These are phyloP conservation scores for Westerdykella sp. DNA, from an alignment of 2,329 filamentous ascomycete genomes.

Conservation along the genomic window DNA sequence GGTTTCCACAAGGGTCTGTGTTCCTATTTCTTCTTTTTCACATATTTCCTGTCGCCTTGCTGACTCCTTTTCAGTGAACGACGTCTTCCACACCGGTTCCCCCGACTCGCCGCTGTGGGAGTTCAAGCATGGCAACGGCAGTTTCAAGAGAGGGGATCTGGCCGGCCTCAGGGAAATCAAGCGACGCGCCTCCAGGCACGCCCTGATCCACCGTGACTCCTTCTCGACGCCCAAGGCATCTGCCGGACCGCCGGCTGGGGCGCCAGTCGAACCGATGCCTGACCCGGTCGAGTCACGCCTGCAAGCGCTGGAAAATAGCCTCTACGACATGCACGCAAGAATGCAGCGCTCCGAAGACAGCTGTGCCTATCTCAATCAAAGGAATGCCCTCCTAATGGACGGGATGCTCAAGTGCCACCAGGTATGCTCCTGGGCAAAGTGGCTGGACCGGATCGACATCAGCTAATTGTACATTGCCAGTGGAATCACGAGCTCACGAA, in stretches of 20 bases:
- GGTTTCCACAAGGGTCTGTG: conserved; percentile 91
- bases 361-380: conserved; percentile 69
- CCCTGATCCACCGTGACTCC: conserved; percentile 84
- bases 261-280: conserved; percentile 74
- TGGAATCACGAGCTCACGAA: conserved; percentile 82
- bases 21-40: conserved; percentile 9
- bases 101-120: conserved; percentile 96
- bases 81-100: conserved; percentile 92
- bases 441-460: conserved; percentile 12
- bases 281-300: conserved; percentile 74
- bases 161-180: conserved; percentile 92
- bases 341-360: conserved; percentile 79
- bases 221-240: conserved; percentile 63
- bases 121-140: conserved; percentile 96
- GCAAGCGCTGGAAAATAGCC: conserved; percentile 67
- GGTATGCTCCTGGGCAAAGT: conserved; percentile 37
- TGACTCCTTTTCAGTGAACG: conserved; percentile 63
- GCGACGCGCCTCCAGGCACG: conserved; percentile 84
- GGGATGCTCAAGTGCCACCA: conserved; percentile 67
- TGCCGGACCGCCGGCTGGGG: conserved; percentile 69
- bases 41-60: not conserved
- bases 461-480: conserved; percentile 25
- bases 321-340: conserved; percentile 73
- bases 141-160: conserved; percentile 91
- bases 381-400: conserved; percentile 76